phyloP scores from a whole-genome alignment of 768 basidiomycete genomes.

The Mrakia frigida region DNA sequence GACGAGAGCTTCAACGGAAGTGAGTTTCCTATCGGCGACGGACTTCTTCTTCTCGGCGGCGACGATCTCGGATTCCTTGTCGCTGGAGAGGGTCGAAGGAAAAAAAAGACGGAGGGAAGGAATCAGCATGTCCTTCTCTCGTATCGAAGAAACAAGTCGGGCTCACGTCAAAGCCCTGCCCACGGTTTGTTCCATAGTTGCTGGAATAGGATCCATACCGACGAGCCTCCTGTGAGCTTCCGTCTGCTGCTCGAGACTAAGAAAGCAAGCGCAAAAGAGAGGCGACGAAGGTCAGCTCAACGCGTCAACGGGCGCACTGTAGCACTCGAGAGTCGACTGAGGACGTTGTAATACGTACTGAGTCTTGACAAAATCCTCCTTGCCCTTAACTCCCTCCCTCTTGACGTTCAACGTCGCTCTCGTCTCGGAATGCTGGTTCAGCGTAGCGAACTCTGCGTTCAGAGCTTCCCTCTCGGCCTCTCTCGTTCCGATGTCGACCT shows the following conservation, averaged over 20 bases:
- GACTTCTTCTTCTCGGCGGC: conserved; percentile 50
- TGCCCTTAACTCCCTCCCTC: conserved; percentile 60
- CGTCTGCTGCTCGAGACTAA: conserved; percentile 61
- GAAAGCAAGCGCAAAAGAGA: conserved; percentile 16
- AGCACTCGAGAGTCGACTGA: not conserved
- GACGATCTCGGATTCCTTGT: conserved; percentile 60
- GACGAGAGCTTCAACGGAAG: conserved; percentile 60
- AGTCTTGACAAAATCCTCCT: conserved; percentile 60
- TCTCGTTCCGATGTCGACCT: conserved; percentile 14
- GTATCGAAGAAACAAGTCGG: not conserved
- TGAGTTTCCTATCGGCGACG: conserved; percentile 55
- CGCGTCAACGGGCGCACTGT: not conserved
- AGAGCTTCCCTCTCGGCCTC: conserved; percentile 20
- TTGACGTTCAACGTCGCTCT: conserved; percentile 75
- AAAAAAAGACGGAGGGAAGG: conserved; percentile 2
- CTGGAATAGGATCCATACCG: conserved; percentile 56
- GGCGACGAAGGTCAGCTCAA: not conserved
- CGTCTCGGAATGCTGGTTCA: conserved; percentile 38
- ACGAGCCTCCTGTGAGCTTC: conserved; percentile 61
- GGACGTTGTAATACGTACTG: conserved; percentile 52
- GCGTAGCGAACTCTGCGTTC: conserved; percentile 8
- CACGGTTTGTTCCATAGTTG: conserved; percentile 69
- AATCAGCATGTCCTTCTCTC: not conserved
- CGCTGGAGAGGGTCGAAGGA: conserved; percentile 47
- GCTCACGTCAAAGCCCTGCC: conserved; percentile 58